These are phyloP conservation scores for Pelargonium nanum DNA, from an alignment of 345 rosid species.

Conservation along the genomic window DNA sequence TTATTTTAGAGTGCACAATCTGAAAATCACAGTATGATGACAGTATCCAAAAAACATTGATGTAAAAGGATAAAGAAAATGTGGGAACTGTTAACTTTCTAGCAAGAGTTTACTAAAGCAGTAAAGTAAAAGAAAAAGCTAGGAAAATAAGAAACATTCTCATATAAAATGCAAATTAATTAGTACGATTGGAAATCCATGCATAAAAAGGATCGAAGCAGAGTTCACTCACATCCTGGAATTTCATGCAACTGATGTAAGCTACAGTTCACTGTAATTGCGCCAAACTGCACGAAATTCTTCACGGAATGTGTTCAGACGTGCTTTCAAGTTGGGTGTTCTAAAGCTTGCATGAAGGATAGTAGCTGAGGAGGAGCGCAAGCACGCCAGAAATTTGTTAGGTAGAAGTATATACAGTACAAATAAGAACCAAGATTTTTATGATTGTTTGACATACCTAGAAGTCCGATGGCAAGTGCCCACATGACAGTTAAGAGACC, in stretches of 20 bases:
- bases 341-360: constrained; percentile 85
- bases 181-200: background rate
- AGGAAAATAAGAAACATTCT: background rate
- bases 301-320: constrained; percentile 88
- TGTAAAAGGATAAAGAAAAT: background rate
- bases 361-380: constrained; percentile 41
- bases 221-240: constrained; percentile 16
- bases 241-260: constrained; percentile 2
- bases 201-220: constrained; percentile 2
- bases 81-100: background rate
- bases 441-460: constrained; percentile 35
- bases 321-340: constrained; percentile 95
- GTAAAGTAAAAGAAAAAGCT: background rate
- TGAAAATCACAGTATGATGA: background rate
- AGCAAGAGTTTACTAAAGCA: background rate
- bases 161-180: background rate
- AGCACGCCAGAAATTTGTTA: background rate
- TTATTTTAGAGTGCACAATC: background rate
- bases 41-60: no score
- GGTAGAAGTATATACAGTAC: background rate
- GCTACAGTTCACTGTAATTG: constrained; percentile 88
- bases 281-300: constrained; percentile 98
- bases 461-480: constrained; percentile 75
- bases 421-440: background rate
- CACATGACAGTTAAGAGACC: constrained; percentile 72